Base-by-base conservation (phyloP, 2,329 filamentous ascomycete species). In the Helminthosporium solani region DNA sequence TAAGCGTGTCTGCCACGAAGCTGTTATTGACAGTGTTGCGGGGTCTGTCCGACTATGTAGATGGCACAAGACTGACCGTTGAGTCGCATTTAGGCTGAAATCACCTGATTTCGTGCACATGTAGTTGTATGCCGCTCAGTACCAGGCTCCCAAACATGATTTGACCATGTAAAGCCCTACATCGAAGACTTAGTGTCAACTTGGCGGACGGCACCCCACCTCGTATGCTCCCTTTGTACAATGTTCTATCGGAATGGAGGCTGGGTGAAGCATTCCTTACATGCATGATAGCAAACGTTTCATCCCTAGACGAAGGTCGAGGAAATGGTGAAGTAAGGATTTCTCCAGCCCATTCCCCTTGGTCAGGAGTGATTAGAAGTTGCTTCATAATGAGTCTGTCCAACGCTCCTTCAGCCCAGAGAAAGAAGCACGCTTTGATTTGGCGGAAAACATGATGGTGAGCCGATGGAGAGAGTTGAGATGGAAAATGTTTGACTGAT, bases 381-480 rank as follows among this genome's bases (percentile, higher is more conserved):
- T 9, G 25, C 16, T 25, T 6, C 9, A 9, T 25, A 25, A 25
- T 25, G 23, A 25, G 23, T 9, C 6, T 9, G 9, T 9, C 23
- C 23, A 9, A 25, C 23, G 9, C 23, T 25, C 28, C 18, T 20
- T 14, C 14, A 15, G 2, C 15, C 15, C 21, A 15, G n/a, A 33
- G 35, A 28, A 33, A 41, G 37, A 38, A 30, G 36, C 36, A 31
- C 33, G 28, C 20, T 30, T 42, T 31, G n/a, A 12, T 21, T 12
- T 38, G 38, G 19, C 21, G 23, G n/a, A n/a, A 42, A n/a, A 39
- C 35, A 47, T 47, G 45, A 23, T 40, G 40, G 45, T 40, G 33
- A 44, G 45, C 44, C 14, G 31, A 44, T 25, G 23, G 21, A 23
- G 21, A 23, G 40, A 30, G 39, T 16, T 38, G 33, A n/a, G 28